Evolutionary conservation across 768 basidiomycete genomes (phyloP), one percentile per base, ranked within the genome.

Genomic region (Lactarius trivialis): DNA sequence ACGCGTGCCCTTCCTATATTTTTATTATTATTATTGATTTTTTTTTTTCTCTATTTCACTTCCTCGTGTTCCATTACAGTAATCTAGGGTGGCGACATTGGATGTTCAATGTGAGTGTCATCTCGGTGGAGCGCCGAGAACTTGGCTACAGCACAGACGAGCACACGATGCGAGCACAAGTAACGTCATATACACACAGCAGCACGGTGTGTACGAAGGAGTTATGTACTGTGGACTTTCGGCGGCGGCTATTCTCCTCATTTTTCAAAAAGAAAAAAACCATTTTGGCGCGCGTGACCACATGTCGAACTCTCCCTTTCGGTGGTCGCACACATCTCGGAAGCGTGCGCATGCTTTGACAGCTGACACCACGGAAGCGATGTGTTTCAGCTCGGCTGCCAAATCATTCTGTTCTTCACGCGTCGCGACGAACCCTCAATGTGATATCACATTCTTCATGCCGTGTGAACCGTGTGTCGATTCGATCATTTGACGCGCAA

Each of bases 311-410:
- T 48, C 45, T 48, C 52, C 34, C 21, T 33, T 45, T 53, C 8
- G 14, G 24, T 30, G 41, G 17, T 26, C 52, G 33, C 37, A 51
- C 39, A 24, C n/a, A 32, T 43, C 21, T 45, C 33, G 32, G 45
- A 7, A 28, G n/a, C 43, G 28, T 36, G 30, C 28, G n/a, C 43
- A 21, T 36, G 33, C 4, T 49, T 26, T 56, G 61, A 58, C 57
- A 55, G 57, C 28, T 54, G 61, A 54, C 57, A 58, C 14, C 57
- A 58, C 30, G 33, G 15, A 51, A 61, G 61, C 43, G 56, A 49
- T 52, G 61, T 51, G 57, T 37, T 45, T 39, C 52, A 49, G 41
- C 55, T 32, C 45, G 30, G 19, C 32, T 51, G 55, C 60, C 50
- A 52, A n/a, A 32, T 17, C 26, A 32, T 17, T 26, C 50, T 17